Percentiles rank a stretch among this genome's conserved stretches.
Conservation (phyloP, 306 rosid genomes). For the Comarum palustre region DNA sequence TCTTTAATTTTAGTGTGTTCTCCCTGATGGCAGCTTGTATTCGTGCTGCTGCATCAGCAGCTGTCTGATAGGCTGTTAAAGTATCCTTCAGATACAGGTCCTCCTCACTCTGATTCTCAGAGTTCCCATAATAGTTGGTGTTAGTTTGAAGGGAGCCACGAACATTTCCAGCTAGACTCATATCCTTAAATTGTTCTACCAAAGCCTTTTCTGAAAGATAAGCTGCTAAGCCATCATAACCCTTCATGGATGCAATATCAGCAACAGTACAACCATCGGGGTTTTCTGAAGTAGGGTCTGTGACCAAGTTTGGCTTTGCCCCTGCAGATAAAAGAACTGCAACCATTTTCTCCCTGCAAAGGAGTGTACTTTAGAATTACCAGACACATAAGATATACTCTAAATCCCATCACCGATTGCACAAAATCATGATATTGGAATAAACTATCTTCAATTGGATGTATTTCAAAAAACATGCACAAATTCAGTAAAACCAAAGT, state of each 20-base stretch:
- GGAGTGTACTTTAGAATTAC: background rate
- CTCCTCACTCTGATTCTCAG: constrained; percentile 67
- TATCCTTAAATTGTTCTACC: constrained; percentile 70
- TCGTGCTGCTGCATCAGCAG: constrained; percentile 95
- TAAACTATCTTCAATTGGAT: background rate
- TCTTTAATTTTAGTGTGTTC: constrained; percentile 55
- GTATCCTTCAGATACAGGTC: constrained; percentile 67
- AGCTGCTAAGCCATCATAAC: constrained; percentile 80
- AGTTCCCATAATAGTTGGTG: constrained; percentile 32
- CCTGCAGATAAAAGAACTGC: constrained; percentile 72
- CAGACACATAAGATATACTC: background rate
- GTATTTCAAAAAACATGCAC: constrained; percentile 19
- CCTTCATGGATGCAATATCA: constrained; percentile 67
- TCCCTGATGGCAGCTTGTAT: constrained; percentile 83
- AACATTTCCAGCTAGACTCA: constrained; percentile 82
- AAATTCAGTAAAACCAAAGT: constrained; percentile 18
- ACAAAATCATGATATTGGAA: background rate
- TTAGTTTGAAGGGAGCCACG: constrained; percentile 67
- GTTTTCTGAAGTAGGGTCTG: constrained; percentile 73
- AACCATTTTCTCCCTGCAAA: constrained; percentile 82
- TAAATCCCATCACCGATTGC: constrained; percentile 1
- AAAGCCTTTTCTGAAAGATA: constrained; percentile 92
- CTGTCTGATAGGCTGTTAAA: constrained; percentile 72
- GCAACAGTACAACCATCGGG: constrained; percentile 78
- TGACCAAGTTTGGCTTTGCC: constrained; percentile 89